Base-by-base conservation (phyloP, 1,284 basidiomycete species). In the Fistulina hepatica region DNA sequence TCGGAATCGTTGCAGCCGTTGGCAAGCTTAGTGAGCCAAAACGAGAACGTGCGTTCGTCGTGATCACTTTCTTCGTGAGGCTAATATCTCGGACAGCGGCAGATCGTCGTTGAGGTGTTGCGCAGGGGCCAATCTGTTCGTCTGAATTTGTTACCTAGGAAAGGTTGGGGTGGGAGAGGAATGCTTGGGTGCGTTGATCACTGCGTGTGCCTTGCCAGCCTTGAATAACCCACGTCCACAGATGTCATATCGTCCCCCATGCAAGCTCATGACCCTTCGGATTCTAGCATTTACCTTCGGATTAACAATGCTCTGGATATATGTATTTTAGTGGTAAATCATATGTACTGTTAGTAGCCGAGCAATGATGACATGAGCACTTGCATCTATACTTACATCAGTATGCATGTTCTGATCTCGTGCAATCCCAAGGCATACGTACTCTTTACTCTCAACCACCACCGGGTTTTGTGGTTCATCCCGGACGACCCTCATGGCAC, bases 101-200 rank as follows among this genome's bases (percentile, higher is more conserved):
- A 53, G 21, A 59, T 70, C 33, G 44, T 54, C 13, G 58, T 72
- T 44, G 60, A 57, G 37, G 57, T 69, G 16, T 47, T 63, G 7
- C 64, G 68, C n/a, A 48, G 50, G 4, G 56, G 47, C 4, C 45
- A 59, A 40, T 50, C 43, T 4, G 45, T 60, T 20, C 54, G 55
- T 20, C 39, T 60, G 34, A 64, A 52, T 16, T 49, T 67, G 23
- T 59, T 57, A 43, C 73, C 63, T 41, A 45, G 54, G 10, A 59
- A 59, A 63, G 73, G 67, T 48, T 61, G 73, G 74, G 52, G 63
- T 41, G 89, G 89, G 1, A 66, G 85, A 40, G 89, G 90, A 10
- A 64, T 83, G 52, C 62, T 93, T 20, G 89, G 89, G 85, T 84
- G 43, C 51, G 76, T 53, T 33, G 44, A 33, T 30, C 11, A 24